Conservation (phyloP, 192 early-diverging fungal genomes). For the Umbelopsis isabellina region DNA sequence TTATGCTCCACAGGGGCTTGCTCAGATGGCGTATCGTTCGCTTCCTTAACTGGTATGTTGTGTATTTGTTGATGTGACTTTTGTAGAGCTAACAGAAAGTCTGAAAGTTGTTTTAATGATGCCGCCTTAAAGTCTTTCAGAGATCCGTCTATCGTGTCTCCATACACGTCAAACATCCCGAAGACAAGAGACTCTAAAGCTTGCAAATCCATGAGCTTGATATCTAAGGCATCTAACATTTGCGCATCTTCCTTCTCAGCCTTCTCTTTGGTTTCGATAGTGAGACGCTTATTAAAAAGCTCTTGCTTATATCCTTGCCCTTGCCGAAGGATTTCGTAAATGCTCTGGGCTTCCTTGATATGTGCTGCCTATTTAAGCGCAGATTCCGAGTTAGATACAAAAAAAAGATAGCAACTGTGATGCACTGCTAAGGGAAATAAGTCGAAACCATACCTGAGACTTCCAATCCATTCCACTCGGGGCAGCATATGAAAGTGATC, state of each 20-base stretch:
- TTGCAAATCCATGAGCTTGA: slow-evolving; percentile 34
- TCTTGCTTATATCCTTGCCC: slow-evolving; percentile 1
- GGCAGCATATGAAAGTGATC: neutral
- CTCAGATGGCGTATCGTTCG: neutral
- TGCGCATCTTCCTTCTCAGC: neutral
- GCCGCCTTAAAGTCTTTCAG: slow-evolving; percentile 31
- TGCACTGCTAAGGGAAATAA: neutral
- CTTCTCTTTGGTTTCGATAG: neutral
- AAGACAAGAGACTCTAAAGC: slow-evolving; percentile 36
- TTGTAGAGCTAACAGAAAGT: slow-evolving; percentile 41
- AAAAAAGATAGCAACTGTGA: neutral
- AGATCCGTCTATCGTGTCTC: slow-evolving; percentile 24
- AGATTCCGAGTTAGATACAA: neutral
- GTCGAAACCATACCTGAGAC: neutral
- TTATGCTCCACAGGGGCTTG: neutral
- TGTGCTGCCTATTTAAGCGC: neutral
- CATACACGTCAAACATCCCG: slow-evolving; percentile 38
- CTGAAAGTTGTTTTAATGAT: slow-evolving; percentile 30
- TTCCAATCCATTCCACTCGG: slow-evolving; percentile 1
- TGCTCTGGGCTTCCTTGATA: slow-evolving; percentile 6
- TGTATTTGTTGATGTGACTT: slow-evolving; percentile 25
- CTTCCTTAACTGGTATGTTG: neutral
- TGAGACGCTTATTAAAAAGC: neutral
- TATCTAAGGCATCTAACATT: slow-evolving; percentile 4
- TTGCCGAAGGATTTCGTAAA: slow-evolving; percentile 6